Evolutionary conservation across 257 asterid species (phyloP), one percentile per base, ranked within the genome.

Genomic region (Solanum virginianum): DNA sequence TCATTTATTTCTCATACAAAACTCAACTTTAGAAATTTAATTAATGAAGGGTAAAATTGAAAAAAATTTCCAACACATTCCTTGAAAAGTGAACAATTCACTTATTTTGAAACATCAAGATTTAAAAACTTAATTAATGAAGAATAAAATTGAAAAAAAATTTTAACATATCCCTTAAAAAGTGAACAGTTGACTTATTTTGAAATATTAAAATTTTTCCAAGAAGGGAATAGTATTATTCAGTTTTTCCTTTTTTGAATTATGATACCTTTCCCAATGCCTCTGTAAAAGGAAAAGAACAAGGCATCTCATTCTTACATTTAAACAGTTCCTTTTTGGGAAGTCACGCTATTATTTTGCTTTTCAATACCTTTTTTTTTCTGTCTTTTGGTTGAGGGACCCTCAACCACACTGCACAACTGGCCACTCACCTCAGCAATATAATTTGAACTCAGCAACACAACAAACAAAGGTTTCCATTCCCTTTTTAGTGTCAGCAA

Each of bases 281-380:
- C 71, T 85, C 89, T 88, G 91, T 80, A 90, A 91, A 91, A 89
- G 71, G 65, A 80, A 86, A 91, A 90, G 71, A 82, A 84, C 62
- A 82, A 80, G 86, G 91, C 94, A 87, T 91, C 84, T 81, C 81
- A 69, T 62, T 77, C 82, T 77, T 24, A 24, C 82, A 87, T 84
- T 87, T 87, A 65, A 10, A 75, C 55, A 2, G 45, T 2, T 4
- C 20, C 60, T 20, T 86, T 86, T 82, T 74, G 45, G 47, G 84
- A 60, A 60, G 39, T 39, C 51, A 66, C 84, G 54, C 83, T 16
- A 32, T 15, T 15, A 66, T 80, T 71, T 45, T 84, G 79, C 24
- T 79, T 80, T 84, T 86, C 77, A 36, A 36, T 8, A 32, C 3
- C 22, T 32, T 29, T 26, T n/a, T 32, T 80, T 49, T 53, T 1